Percentiles rank a stretch among this genome's conserved stretches.
Conservation (phyloP, 2,329 filamentous ascomycete species). For the Colletotrichum liaoningense region DNA sequence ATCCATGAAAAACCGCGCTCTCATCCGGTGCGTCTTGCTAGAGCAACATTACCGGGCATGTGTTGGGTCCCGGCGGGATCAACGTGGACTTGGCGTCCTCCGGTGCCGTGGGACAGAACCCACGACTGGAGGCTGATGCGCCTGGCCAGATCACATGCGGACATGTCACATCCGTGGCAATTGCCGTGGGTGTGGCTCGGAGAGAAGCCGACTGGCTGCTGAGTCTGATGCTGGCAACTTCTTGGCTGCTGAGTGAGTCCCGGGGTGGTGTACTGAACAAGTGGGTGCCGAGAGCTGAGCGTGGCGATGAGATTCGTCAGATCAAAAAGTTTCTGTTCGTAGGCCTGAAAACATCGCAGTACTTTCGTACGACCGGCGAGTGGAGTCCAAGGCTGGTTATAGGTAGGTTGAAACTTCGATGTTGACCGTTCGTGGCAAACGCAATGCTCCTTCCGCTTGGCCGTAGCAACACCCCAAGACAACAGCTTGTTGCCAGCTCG, state of each 20-base stretch:
- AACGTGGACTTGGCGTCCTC: slow-evolving; percentile 61
- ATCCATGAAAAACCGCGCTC: slow-evolving; percentile 90
- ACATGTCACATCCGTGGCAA: slow-evolving; percentile 58
- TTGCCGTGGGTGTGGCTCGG: slow-evolving; percentile 54
- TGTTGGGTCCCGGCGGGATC: slow-evolving; percentile 42
- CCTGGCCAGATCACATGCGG: slow-evolving; percentile 63
- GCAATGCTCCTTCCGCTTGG: slow-evolving; percentile 56
- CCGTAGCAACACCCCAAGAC: slow-evolving; percentile 15
- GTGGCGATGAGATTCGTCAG: slow-evolving; percentile 50
- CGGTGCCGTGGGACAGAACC: slow-evolving; percentile 53
- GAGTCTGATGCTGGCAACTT: slow-evolving; percentile 30
- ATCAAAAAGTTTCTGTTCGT: slow-evolving; percentile 58
- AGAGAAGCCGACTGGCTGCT: slow-evolving; percentile 48
- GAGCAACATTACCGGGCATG: slow-evolving; percentile 58
- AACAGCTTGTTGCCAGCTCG: slow-evolving; percentile 32
- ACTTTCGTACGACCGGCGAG: slow-evolving; percentile 25
- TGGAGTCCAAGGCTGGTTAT: slow-evolving; percentile 3
- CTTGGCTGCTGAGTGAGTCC: slow-evolving; percentile 17
- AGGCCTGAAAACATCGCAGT: slow-evolving; percentile 53
- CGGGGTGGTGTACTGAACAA: slow-evolving; percentile 40
- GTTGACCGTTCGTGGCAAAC: slow-evolving; percentile 62
- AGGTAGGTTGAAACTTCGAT: slow-evolving; percentile 33
- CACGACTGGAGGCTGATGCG: slow-evolving; percentile 65
- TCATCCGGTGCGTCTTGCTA: slow-evolving; percentile 60
- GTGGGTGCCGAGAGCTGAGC: slow-evolving; percentile 57